These are phyloP conservation scores for Botrytis porri DNA, from an alignment of 2,329 filamentous ascomycete species.

Conservation along the genomic window DNA sequence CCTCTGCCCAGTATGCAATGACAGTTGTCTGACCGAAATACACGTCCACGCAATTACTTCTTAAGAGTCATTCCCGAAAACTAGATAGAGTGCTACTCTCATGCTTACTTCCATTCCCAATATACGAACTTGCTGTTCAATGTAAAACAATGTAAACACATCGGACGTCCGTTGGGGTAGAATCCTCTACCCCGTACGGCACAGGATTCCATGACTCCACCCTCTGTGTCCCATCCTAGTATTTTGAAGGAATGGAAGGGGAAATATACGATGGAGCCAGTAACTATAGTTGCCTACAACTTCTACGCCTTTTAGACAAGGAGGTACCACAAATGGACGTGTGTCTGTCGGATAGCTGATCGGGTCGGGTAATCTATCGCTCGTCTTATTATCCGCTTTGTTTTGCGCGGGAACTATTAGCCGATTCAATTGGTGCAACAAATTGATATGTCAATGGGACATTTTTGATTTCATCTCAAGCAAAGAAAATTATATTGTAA, in stretches of 20 bases:
- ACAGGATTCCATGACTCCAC: not conserved
- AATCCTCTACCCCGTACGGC: not conserved
- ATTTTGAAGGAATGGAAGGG: not conserved
- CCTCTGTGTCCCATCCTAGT: not conserved
- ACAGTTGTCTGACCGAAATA: not conserved
- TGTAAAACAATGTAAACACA: not conserved
- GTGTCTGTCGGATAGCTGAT: not conserved
- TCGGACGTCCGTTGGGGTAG: slow-evolving; percentile 6
- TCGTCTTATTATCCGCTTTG: not conserved
- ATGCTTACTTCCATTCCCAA: not conserved
- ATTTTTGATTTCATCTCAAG: not conserved
- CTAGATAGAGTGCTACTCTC: not conserved
- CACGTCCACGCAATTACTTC: not conserved
- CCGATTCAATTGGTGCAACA: not conserved
- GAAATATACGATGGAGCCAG: not conserved
- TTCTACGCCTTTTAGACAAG: no score
- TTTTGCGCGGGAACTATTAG: not conserved
- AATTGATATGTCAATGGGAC: not conserved
- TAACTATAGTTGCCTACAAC: not conserved
- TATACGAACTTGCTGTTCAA: not conserved
- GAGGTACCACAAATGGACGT: not conserved
- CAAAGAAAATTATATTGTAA: not conserved
- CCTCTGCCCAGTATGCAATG: not conserved
- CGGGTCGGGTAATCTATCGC: not conserved
- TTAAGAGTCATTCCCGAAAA: no score